Percentiles rank a stretch among this genome's conserved stretches.
Evolutionary conservation across 73 alveolate species (phyloP).

Genomic region (Urostyla sp.): DNA sequence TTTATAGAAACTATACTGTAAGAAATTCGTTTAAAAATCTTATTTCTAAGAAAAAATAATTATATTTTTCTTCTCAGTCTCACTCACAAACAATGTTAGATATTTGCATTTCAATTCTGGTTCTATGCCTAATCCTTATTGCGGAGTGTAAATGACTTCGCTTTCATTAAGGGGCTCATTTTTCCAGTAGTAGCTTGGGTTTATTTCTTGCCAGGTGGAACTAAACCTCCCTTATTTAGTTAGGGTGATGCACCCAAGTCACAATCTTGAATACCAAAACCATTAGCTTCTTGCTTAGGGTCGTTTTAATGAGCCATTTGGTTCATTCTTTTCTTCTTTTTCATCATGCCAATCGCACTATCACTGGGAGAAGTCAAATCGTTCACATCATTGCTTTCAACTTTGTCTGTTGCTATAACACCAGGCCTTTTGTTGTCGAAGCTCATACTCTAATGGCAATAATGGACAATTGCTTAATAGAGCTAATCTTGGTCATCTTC

Average conservation of each 20-base stretch:
- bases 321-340: slow-evolving; percentile 10
- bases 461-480: slow-evolving; percentile 6
- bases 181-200: background rate
- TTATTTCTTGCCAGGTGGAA: background rate
- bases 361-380: slow-evolving; percentile 13
- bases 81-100: too few relatives aligned
- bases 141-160: background rate
- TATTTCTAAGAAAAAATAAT: too few relatives aligned
- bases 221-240: background rate
- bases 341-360: background rate
- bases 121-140: too few relatives aligned
- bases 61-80: too few relatives aligned
- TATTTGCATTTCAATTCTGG: too few relatives aligned
- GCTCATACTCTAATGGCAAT: background rate
- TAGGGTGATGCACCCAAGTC: slow-evolving; percentile 44
- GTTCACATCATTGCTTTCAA: background rate
- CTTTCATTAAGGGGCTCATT: background rate
- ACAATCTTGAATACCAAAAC: slow-evolving; percentile 19
- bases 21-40: background rate
- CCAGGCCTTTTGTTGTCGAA: background rate
- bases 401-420: background rate
- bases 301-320: slow-evolving; percentile 6
- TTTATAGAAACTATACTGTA: background rate
- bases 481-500: background rate
- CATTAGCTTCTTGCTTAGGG: background rate